Evolutionary conservation across 2,329 filamentous ascomycete species (phyloP).

Genomic region (Alternaria conjuncta): DNA sequence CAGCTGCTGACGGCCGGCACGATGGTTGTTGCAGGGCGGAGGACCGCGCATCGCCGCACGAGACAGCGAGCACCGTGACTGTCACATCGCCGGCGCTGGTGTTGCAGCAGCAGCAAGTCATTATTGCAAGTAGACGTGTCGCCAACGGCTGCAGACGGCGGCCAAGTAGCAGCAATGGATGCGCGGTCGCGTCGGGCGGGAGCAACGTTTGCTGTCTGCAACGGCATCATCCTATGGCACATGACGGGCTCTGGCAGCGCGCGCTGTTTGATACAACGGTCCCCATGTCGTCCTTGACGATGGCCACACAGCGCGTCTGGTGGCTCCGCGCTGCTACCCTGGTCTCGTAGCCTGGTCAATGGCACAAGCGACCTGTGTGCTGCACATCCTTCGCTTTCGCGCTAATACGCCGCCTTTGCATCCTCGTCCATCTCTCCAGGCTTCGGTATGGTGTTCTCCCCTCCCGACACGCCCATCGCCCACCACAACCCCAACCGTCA

Average conservation of each 20-base stretch:
- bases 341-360: conserved; percentile 27
- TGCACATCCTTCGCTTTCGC: conserved; percentile 25
- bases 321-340: conserved; percentile 19
- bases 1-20: conserved; percentile 18
- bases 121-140: conserved; percentile 1
- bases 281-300: conserved; percentile 16
- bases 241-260: conserved; percentile 5
- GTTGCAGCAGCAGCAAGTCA: conserved; percentile 5
- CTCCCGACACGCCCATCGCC: neutral
- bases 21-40: conserved; percentile 17
- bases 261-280: conserved; percentile 21
- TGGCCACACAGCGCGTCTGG: conserved; percentile 29
- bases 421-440: conserved; percentile 1
- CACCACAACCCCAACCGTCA: neutral
- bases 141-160: neutral
- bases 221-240: conserved; percentile 18
- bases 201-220: conserved; percentile 32
- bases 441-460: neutral
- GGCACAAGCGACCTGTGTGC: conserved; percentile 34
- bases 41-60: conserved; percentile 29
- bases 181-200: conserved; percentile 14
- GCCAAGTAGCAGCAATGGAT: neutral
- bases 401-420: conserved; percentile 19
- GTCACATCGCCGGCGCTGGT: neutral
- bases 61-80: conserved; percentile 16